Base-by-base conservation (phyloP, 2,329 filamentous ascomycete genomes). In the Ceratocystis diversiconidia region DNA sequence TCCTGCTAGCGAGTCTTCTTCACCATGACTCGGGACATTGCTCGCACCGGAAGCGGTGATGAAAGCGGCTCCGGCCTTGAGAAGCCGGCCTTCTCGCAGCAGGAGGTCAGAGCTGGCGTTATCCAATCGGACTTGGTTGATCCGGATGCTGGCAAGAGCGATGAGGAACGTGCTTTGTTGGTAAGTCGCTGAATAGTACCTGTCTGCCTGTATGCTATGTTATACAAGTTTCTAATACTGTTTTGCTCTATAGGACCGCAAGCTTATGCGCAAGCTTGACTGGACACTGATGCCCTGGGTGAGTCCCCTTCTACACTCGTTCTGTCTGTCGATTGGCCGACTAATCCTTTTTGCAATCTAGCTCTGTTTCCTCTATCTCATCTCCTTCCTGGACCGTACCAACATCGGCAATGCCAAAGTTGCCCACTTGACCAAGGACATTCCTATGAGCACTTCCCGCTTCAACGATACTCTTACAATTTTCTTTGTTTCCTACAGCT, bases 401-500 rank as follows among this genome's bases (percentile, higher is more conserved):
- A 92, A 94, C 71, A 89, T 92, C 67, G 89, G 89, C 57, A 81
- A 81, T 75, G 90, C 83, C 46, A 85, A 84, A 69, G 81, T 86
- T 67, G 81, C 80, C 28, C 76, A 78, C 62, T 74, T 84, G 10
- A 69, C 75, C 32, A 69, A 78, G 10, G 84, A 88, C 66, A 76
- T 94, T 17, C 69, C 80, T 41, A 82, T 92, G 79, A 80, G 79
- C 0, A 79, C 81, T 1, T 75, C 78, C 5, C 79, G 88, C 71
- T 95, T 91, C 76, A 92, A 92, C 73, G 79, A 82, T 25, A 82
- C 85, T 0, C 79, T 95, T 6, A 89, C 88, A 43, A 87, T 95
- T 70, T 95, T 95, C 77, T 95, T 95, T 76, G 80, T 95, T 62
- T 90, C 88, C 0, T 96, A 96, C 73, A 81, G 88, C 1, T 75